phyloP scores from a whole-genome alignment of 2,329 filamentous ascomycete genomes.

The Curvularia hawaiiensis region DNA sequence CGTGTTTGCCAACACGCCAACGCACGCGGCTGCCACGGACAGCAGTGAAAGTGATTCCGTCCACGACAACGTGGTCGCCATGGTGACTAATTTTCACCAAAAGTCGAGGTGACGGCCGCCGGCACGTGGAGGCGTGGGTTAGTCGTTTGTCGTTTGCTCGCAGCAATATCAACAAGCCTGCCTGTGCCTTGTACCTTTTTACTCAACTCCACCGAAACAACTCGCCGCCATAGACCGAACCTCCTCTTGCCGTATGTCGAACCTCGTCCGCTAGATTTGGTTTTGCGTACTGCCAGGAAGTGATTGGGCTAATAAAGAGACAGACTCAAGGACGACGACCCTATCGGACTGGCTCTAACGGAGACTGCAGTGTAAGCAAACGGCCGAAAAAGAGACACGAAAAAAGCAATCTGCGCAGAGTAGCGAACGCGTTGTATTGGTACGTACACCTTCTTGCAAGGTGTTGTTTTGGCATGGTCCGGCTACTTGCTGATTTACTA shows the following conservation, averaged over 20 bases:
- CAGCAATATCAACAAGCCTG: conserved; percentile 11
- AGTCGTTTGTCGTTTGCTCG: conserved; percentile 15
- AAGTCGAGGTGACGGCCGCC: conserved; percentile 17
- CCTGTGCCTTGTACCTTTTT: not conserved
- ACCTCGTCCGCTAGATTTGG: not conserved
- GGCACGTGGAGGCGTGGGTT: conserved; percentile 13
- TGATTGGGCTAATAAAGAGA: conserved; percentile 5
- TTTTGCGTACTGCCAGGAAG: conserved; percentile 3
- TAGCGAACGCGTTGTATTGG: conserved; percentile 22
- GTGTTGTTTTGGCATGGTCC: conserved; percentile 31
- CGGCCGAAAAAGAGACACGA: conserved; percentile 14
- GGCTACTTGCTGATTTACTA: conserved; percentile 30
- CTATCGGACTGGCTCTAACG: too few species aligned
- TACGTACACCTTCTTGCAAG: conserved; percentile 28
- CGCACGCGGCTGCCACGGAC: conserved; percentile 69
- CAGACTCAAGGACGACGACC: conserved; percentile 8
- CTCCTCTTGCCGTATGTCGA: not conserved
- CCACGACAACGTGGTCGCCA: conserved; percentile 52
- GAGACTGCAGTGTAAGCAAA: conserved; percentile 15
- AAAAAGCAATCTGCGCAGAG: conserved; percentile 22
- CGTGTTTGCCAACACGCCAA: conserved; percentile 78
- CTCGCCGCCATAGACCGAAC: not conserved
- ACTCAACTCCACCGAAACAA: not conserved
- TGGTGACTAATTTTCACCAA: conserved; percentile 19
- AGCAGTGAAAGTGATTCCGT: conserved; percentile 64